Conservation (phyloP, 176 grass and related monocot species). For the Oryza officinalis region DNA sequence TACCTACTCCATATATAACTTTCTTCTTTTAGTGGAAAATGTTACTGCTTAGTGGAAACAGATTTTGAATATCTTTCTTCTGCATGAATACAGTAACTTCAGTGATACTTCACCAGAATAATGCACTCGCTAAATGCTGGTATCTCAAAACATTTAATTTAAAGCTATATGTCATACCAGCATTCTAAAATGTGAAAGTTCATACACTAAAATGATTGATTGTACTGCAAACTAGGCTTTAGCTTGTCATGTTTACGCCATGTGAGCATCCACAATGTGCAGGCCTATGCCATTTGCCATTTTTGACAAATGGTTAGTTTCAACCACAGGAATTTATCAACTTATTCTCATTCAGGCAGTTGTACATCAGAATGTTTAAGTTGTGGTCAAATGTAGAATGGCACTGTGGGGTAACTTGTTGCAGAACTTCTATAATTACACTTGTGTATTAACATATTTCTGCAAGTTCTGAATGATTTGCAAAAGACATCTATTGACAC, state of each 20-base stretch:
- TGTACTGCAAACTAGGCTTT: background rate
- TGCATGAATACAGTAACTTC: background rate
- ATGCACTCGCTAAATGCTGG: background rate
- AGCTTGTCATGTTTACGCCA: background rate
- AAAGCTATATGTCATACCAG: background rate
- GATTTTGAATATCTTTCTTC: background rate
- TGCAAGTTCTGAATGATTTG: conserved; percentile 6
- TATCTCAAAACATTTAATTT: background rate
- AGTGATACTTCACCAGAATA: background rate
- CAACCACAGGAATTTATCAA: background rate
- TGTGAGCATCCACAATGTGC: background rate
- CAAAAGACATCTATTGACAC: background rate
- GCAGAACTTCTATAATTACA: conserved; percentile 6
- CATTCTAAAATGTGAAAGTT: conserved; percentile 10
- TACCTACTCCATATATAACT: background rate
- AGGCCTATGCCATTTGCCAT: background rate
- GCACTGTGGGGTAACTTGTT: background rate
- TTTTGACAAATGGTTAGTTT: background rate
- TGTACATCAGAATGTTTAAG: conserved; percentile 2
- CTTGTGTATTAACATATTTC: background rate
- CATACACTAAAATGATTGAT: background rate
- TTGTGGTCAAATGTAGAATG: background rate
- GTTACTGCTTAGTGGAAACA: background rate
- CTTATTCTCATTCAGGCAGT: background rate
- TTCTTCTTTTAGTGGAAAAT: background rate